These are phyloP conservation scores for Aspergillus clavatus DNA, from an alignment of 2,329 filamentous ascomycete genomes.

Conservation along the genomic window DNA sequence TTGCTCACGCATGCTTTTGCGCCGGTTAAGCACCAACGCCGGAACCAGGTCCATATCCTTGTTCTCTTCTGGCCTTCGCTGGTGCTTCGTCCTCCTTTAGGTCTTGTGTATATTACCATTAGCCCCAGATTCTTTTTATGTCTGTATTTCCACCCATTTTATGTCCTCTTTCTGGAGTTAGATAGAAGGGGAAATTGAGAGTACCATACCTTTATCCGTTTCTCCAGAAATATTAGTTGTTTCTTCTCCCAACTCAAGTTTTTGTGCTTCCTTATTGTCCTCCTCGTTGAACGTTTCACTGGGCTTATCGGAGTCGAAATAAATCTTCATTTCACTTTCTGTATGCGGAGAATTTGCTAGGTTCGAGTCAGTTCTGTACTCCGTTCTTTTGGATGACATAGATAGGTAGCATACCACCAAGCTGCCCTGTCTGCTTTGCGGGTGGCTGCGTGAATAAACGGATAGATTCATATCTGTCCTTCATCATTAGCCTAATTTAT, in stretches of 20 bases:
- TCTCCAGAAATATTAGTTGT: slow-evolving; percentile 40
- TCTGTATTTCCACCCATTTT: slow-evolving; percentile 13
- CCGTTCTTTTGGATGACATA: no score
- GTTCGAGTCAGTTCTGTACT: neutral
- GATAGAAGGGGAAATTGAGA: slow-evolving; percentile 21
- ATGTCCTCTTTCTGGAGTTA: slow-evolving; percentile 26
- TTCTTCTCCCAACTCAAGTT: slow-evolving; percentile 52
- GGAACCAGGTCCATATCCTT: slow-evolving; percentile 53
- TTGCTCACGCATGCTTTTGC: slow-evolving; percentile 11
- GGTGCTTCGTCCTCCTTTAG: slow-evolving; percentile 33
- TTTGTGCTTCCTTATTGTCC: slow-evolving; percentile 51
- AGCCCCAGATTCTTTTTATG: slow-evolving; percentile 25
- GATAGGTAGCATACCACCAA: slow-evolving; percentile 44
- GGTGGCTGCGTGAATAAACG: slow-evolving; percentile 47
- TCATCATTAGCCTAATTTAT: neutral
- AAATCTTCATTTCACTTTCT: slow-evolving; percentile 27
- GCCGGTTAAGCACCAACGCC: slow-evolving; percentile 49
- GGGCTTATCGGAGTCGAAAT: slow-evolving; percentile 42
- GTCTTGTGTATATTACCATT: slow-evolving; percentile 41
- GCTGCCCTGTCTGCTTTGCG: slow-evolving; percentile 52
- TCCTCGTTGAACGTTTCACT: slow-evolving; percentile 41
- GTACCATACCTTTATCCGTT: slow-evolving; percentile 37
- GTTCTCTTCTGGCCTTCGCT: slow-evolving; percentile 44
- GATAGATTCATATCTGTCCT: slow-evolving; percentile 54
- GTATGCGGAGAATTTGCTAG: slow-evolving; percentile 29